phyloP scores from a whole-genome alignment of 2,329 filamentous ascomycete species.

The Claviceps pazoutovae region DNA sequence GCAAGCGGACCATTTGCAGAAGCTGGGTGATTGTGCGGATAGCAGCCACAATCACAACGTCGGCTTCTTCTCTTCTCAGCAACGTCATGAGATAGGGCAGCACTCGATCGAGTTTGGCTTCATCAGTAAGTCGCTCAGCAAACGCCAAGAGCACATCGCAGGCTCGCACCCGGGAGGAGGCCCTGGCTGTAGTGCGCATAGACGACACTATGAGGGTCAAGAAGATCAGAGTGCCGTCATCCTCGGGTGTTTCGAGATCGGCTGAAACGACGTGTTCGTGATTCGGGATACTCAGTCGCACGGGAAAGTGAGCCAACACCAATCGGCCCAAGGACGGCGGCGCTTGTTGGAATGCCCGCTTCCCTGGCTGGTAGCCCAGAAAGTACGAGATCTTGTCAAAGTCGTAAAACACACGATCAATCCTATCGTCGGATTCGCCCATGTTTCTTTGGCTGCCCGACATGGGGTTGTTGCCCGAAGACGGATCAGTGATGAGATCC shows the following conservation, averaged over 20 bases:
- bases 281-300: conserved; percentile 76
- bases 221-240: conserved; percentile 89
- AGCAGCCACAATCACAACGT: conserved; percentile 74
- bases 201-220: conserved; percentile 80
- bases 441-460: conserved; percentile 55
- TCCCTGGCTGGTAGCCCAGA: conserved; percentile 55
- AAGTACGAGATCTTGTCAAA: conserved; percentile 98
- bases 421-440: conserved; percentile 82
- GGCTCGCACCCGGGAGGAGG: conserved; percentile 74
- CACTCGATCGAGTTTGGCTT: conserved; percentile 87
- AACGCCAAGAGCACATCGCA: conserved; percentile 89
- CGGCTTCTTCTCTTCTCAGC: conserved; percentile 60
- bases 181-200: conserved; percentile 74
- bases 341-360: conserved; percentile 17
- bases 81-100: conserved; percentile 79
- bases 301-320: conserved; percentile 54
- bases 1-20: conserved; percentile 72
- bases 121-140: conserved; percentile 79
- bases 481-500: conserved; percentile 85
- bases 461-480: conserved; percentile 59
- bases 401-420: conserved; percentile 83
- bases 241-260: conserved; percentile 46
- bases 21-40: conserved; percentile 81
- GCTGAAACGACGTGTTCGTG: conserved; percentile 58
- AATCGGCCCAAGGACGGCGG: conserved; percentile 24